phyloP scores from a whole-genome alignment of 345 rosid genomes.

The Raphanus sativus region DNA sequence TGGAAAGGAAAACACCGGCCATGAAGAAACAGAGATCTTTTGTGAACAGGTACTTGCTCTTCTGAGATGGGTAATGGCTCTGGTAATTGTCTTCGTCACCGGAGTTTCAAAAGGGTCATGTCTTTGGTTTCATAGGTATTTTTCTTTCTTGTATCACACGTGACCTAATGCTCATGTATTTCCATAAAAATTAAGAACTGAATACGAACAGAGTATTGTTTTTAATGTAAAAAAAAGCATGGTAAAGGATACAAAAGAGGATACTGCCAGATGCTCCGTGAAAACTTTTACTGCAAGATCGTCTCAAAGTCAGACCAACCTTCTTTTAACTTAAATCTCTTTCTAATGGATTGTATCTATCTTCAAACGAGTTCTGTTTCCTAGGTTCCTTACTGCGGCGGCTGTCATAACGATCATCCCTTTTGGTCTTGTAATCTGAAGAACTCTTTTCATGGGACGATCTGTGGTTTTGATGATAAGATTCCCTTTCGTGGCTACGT shows the following conservation, averaged over 20 bases:
- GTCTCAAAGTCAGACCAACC: too few species aligned
- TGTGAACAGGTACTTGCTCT: slow-evolving; percentile 61
- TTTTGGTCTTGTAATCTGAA: slow-evolving; percentile 33
- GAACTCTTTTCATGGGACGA: slow-evolving; percentile 40
- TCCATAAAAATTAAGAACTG: neutral
- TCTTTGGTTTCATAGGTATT: slow-evolving; percentile 43
- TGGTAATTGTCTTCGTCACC: slow-evolving; percentile 25
- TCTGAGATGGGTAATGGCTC: slow-evolving; percentile 24
- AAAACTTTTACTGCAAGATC: too few species aligned
- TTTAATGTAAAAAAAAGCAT: neutral
- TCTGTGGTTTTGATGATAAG: slow-evolving; percentile 31
- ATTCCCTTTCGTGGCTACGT: slow-evolving; percentile 40
- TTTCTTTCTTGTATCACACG: slow-evolving; percentile 16
- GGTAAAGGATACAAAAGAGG: slow-evolving; percentile 86
- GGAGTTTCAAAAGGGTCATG: slow-evolving; percentile 46
- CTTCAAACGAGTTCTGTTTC: slow-evolving; percentile 52
- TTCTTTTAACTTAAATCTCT: slow-evolving; percentile 34
- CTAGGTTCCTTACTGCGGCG: slow-evolving; percentile 28
- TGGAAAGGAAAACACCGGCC: slow-evolving; percentile 14
- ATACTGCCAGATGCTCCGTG: slow-evolving; percentile 28
- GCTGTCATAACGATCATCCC: slow-evolving; percentile 31
- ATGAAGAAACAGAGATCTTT: slow-evolving; percentile 45
- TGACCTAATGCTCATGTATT: slow-evolving; percentile 13
- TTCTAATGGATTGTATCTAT: slow-evolving; percentile 44
- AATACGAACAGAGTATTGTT: neutral